Base-by-base conservation (phyloP, 495 filamentous ascomycete genomes). In the Penicillium soppii region DNA sequence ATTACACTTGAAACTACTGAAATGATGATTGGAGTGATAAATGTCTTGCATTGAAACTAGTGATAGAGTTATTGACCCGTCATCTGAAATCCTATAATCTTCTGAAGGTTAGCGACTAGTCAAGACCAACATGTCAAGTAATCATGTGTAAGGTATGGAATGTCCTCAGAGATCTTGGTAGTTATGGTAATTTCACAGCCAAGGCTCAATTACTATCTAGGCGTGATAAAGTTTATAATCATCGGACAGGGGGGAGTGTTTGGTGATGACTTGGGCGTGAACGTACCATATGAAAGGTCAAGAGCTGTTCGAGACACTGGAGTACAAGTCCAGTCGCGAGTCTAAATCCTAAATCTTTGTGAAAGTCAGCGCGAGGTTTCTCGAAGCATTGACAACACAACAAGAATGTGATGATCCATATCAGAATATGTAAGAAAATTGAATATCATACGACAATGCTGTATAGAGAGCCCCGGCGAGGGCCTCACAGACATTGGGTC, bases 361-460 rank as follows among this genome's bases (percentile, higher is more conserved):
- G 3, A 50, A 58, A 56, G 59, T 74, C 38, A 71, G 69, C 65
- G 45, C 20, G 16, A 43, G 54, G 48, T 46, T 25, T 29, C 50
- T 46, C 17, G 45, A 27, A 40, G 47, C 22, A 54, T 59, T 52
- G 35, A 61, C 22, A 49, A 42, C 47, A 49, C 33, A 66, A 44
- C 6, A 47, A 39, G 7, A 38, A 23, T 15, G 19, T 15, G 16
- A 61, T 25, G 35, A 48, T 36, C 45, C 52, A 59, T 54, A 64
- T 95, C 90, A 95, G 90, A 87, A 94, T 92, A 92, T 94, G 89
- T 95, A 94, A 95, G 90, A 91, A n/a, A 90, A 90, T 82, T 80
- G 76, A 87, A 82, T 94, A 86, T 96, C 91, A 94, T 77, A 58
- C 80, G 65, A 58, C 76, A 76, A 71, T 56, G 65, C 80, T 85